These are phyloP conservation scores for Colletotrichum spinosum DNA, from an alignment of 2,329 filamentous ascomycete species.

Conservation along the genomic window DNA sequence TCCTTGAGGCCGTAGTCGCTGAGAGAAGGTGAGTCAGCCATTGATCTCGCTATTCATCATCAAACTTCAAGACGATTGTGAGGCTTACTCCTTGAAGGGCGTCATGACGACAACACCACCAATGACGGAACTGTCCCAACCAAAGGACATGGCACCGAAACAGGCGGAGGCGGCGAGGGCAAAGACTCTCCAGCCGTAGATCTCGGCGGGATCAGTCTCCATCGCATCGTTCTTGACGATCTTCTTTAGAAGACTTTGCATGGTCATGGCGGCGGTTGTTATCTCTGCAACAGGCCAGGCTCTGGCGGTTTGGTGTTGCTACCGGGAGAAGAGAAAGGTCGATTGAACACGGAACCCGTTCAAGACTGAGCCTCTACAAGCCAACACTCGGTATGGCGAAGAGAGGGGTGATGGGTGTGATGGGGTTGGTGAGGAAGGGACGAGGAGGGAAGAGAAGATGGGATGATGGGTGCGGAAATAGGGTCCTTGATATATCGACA, in stretches of 20 bases:
- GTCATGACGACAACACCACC: conserved; percentile 72
- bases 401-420: neutral
- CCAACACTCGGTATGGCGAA: conserved; percentile 3
- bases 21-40: conserved; percentile 62
- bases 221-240: conserved; percentile 70
- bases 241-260: conserved; percentile 48
- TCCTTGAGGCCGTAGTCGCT: conserved; percentile 40
- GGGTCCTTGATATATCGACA: conserved; percentile 31
- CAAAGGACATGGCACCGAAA: conserved; percentile 68
- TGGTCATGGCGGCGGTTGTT: conserved; percentile 29
- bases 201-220: conserved; percentile 73
- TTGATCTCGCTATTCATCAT: no score
- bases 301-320: conserved; percentile 34
- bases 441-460: conserved; percentile 15
- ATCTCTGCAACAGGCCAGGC: conserved; percentile 30
- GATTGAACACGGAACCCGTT: conserved; percentile 22
- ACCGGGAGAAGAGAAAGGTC: conserved; percentile 1
- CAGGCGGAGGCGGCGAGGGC: conserved; percentile 69
- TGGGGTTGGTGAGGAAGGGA: conserved; percentile 10
- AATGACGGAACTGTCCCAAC: conserved; percentile 72
- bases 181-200: conserved; percentile 77
- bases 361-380: conserved; percentile 16
- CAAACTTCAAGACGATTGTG: conserved; percentile 24
- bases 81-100: conserved; percentile 63
- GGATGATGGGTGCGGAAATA: conserved; percentile 10